Evolutionary conservation across 1,284 basidiomycete species (phyloP).

Genomic region (Meira nashicola): DNA sequence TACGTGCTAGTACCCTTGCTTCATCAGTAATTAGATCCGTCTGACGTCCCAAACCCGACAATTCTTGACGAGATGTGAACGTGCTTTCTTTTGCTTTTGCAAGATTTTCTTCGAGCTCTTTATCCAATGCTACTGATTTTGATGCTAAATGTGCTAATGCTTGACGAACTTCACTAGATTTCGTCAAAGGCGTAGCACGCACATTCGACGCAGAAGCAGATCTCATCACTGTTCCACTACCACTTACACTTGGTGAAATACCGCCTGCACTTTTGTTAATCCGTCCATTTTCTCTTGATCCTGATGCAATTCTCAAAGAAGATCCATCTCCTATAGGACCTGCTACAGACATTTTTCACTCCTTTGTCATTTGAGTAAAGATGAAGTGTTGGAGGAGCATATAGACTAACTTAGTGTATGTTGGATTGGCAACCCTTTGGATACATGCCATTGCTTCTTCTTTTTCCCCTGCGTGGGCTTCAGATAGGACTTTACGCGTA

Average conservation of each 20-base stretch:
- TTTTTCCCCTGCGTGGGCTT: no score
- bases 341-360: neutral
- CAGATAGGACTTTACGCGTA: no score
- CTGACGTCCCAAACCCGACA: conserved; percentile 62
- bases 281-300: neutral
- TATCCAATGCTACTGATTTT: conserved; percentile 71
- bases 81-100: conserved; percentile 55
- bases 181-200: conserved; percentile 16
- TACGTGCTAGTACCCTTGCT: conserved; percentile 61
- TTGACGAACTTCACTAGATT: conserved; percentile 34
- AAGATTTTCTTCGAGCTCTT: conserved; percentile 69
- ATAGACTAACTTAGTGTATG: no score
- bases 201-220: no score
- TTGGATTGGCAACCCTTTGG: no score
- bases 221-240: no score
- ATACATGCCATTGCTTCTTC: no score
- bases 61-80: neutral
- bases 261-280: neutral
- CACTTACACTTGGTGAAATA: no score
- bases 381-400: no score
- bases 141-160: conserved; percentile 62
- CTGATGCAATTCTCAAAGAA: neutral
- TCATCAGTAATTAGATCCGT: conserved; percentile 65
- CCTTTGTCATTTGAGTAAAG: no score
- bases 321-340: neutral